phyloP scores from a whole-genome alignment of 306 rosid genomes.

The Glycine tomentella region DNA sequence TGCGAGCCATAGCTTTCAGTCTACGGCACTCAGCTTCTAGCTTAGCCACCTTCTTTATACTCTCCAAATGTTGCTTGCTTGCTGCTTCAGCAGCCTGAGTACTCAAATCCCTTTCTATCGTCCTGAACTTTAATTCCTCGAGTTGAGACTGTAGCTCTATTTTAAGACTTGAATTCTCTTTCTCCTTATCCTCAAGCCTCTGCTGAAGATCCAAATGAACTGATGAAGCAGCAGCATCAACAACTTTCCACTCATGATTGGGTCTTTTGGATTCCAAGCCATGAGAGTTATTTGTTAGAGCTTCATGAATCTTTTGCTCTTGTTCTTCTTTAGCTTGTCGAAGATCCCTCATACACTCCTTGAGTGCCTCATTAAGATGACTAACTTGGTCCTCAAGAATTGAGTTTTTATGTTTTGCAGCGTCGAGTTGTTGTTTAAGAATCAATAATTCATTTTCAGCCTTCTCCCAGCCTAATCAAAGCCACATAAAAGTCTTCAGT shows the following conservation, averaged over 20 bases:
- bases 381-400: slow-evolving; percentile 66
- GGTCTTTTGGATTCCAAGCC: not conserved
- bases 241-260: not conserved
- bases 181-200: slow-evolving; percentile 57
- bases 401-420: slow-evolving; percentile 63
- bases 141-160: slow-evolving; percentile 59
- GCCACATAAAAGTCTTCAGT: not conserved
- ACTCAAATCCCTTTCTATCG: slow-evolving; percentile 73
- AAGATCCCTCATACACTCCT: slow-evolving; percentile 73
- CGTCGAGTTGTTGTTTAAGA: slow-evolving; percentile 64
- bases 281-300: slow-evolving; percentile 46
- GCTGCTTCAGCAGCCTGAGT: slow-evolving; percentile 70
- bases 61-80: slow-evolving; percentile 73
- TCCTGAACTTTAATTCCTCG: slow-evolving; percentile 62
- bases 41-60: slow-evolving; percentile 68
- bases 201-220: slow-evolving; percentile 48
- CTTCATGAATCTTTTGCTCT: slow-evolving; percentile 54
- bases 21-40: slow-evolving; percentile 75
- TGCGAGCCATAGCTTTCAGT: slow-evolving; percentile 57
- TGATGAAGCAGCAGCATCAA: slow-evolving; percentile 46
- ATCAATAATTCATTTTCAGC: slow-evolving; percentile 63
- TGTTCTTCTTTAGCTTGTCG: slow-evolving; percentile 74
- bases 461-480: slow-evolving; percentile 76
- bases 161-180: slow-evolving; percentile 61
- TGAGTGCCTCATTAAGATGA: slow-evolving; percentile 79